Base-by-base conservation (phyloP, 2,329 filamentous ascomycete species). In the Verticillium nubilum region DNA sequence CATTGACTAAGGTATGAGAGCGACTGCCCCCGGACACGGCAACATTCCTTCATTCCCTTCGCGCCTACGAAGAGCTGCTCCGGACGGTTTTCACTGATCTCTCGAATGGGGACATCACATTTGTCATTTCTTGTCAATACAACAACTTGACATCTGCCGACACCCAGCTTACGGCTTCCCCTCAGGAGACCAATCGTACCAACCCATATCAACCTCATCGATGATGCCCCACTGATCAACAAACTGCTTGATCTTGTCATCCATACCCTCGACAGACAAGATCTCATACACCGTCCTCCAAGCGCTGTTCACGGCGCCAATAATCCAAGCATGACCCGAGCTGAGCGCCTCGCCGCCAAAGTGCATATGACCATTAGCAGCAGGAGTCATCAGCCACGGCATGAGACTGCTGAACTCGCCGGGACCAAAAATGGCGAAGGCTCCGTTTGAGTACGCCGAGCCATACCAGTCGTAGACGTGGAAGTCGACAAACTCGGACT, bases 301-400 rank as follows among this genome's bases (percentile, higher is more conserved):
- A 1, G 66, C 67, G 25, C 63, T 65, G 52, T 69, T 67, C n/a
- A 67, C 60, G 29, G 67, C 67, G 3, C 66, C 66, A 23, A 67
- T 65, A 37, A 69, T 67, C 67, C 66, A 68, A 1, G 63, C 64
- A 42, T 68, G 66, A 1, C 65, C 66, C 0, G 65, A 64, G 54
- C 66, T 68, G n/a, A 68, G 58, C 13, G 67, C 66, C 58, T 69
- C 67, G 10, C 66, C 67, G 10, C 62, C 65, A n/a, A 67, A 67
- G 33, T 69, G 67, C 61, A 68, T 57, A 26, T 63, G 63, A 0
- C 67, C 66, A n/a, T 64, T 17, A 23, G 63, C 66, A 5, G 63
- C 64, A 1, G 67, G 67, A n/a, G 47, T 60, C 63, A 68, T 62
- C 52, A 68, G 54, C 58, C 59, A 62, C 25, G 66, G 66, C 56